These are phyloP conservation scores for Fraxinus latifolia DNA, from an alignment of 305 asterid genomes.

Conservation along the genomic window DNA sequence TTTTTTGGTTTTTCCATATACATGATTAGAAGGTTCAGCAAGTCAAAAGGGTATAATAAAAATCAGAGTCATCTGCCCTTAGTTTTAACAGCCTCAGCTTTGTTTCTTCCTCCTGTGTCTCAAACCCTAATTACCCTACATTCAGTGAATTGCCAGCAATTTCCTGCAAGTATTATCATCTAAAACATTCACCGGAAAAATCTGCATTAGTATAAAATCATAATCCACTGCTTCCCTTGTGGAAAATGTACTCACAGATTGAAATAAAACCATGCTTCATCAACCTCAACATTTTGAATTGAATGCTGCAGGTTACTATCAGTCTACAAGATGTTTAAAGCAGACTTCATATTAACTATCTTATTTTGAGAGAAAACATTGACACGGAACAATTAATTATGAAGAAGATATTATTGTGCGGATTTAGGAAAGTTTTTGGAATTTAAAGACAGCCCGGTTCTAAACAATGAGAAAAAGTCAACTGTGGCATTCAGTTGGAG, in stretches of 20 bases:
- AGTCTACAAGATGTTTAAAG: background rate
- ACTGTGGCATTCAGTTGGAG: background rate
- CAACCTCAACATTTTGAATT: constrained; percentile 1
- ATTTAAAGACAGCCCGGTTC: background rate
- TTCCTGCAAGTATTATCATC: background rate
- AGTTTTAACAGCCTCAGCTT: constrained; percentile 14
- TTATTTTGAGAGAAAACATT: constrained; percentile 17
- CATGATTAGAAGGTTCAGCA: background rate
- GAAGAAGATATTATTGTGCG: constrained; percentile 8
- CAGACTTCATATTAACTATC: background rate
- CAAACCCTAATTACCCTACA: constrained; percentile 8
- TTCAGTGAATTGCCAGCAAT: constrained; percentile 9
- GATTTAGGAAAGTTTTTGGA: background rate
- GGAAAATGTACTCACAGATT: background rate
- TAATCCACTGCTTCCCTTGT: background rate
- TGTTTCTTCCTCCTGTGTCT: constrained; percentile 7
- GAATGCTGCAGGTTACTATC: background rate
- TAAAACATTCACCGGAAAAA: constrained; percentile 1
- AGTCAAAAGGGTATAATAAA: background rate
- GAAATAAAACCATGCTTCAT: background rate
- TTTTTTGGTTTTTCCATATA: background rate
- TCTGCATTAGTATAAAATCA: constrained; percentile 4
- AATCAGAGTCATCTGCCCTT: background rate
- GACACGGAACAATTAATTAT: background rate
- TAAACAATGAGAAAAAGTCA: background rate